Base-by-base conservation (phyloP, 2,329 filamentous ascomycete species). In the Aspergillus ochraceoroseus region DNA sequence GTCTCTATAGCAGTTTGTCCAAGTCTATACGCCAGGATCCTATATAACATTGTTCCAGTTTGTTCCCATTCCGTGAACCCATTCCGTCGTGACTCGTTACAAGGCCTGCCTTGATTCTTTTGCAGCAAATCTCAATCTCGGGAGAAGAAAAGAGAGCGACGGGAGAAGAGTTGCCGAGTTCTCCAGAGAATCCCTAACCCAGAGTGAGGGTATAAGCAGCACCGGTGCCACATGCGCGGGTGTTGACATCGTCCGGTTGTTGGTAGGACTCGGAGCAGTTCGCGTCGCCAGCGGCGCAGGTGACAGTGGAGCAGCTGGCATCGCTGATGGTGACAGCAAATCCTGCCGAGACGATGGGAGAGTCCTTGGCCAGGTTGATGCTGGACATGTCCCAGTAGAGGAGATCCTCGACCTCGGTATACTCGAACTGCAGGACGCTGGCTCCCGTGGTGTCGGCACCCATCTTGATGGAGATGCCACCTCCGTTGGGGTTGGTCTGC, bases 151-250 rank as follows among this genome's bases (percentile, higher is more conserved):
- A 22, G 20, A 22, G 9, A 5, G 20, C 9, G 20, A 5, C 20
- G 9, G 20, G 9, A 9, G 20, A 5, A 22, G 9, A 22, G 9
- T 22, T 9, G 9, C 9, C 20, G 20, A n/a, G n/a, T n/a, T n/a
- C n/a, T n/a, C n/a, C n/a, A n/a, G n/a, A 3, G 11, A 7, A 7
- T 4, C n/a, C 20, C 39, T 48, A 54, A 40, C 56, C 57, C 19
- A 60, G 18, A 7, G 42, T 56, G 61, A 77, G 26, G 68, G 74
- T 48, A 46, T 65, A 44, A 42, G 54, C 44, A 18, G 50, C 45
- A 8, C 41, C 40, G 18, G 54, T 19, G 3, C 40, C 25, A 25
- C 58, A 61, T 32, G 48, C 51, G 23, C 45, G 42, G 32, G 56
- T 61, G 36, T 58, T 49, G 20, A 49, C 36, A 38, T 61, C 58